Conservation (phyloP, 140 eudicot species). For the Flaveria floridana region DNA sequence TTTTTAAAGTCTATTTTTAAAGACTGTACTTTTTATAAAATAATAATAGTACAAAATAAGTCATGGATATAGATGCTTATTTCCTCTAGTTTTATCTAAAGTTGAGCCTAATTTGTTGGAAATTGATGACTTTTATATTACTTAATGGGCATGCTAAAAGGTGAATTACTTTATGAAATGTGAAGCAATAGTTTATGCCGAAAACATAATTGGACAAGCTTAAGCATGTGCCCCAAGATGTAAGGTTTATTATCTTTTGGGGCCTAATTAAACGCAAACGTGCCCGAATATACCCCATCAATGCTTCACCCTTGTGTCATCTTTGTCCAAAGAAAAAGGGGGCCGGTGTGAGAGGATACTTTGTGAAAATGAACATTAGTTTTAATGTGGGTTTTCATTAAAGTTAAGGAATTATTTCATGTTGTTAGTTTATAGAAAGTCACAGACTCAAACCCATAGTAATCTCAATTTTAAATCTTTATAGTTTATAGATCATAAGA, state of each 20-base stretch:
- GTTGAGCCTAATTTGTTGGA: conserved; percentile 23
- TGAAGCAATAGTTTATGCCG: conserved; percentile 22
- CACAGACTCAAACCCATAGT: too few species aligned
- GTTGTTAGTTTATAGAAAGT: too few species aligned
- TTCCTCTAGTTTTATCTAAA: neutral
- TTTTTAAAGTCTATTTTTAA: neutral
- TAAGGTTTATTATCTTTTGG: conserved; percentile 12
- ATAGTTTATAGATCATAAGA: too few species aligned
- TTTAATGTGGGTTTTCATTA: too few species aligned
- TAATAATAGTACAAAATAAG: neutral
- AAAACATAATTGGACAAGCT: conserved; percentile 17
- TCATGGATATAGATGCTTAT: neutral
- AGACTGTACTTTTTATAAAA: neutral
- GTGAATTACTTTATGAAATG: conserved; percentile 26
- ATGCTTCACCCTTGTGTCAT: neutral
- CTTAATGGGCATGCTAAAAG: conserved; percentile 30
- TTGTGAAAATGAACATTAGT: too few species aligned
- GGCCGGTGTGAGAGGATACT: too few species aligned
- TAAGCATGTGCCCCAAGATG: conserved; percentile 24
- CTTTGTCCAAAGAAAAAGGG: too few species aligned
- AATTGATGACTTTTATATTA: neutral
- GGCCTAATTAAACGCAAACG: neutral
- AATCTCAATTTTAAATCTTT: too few species aligned
- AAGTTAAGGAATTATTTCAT: too few species aligned
- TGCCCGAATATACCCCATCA: neutral